phyloP scores from a whole-genome alignment of 805 yeast genomes.

The Saturnispora mendoncae region DNA sequence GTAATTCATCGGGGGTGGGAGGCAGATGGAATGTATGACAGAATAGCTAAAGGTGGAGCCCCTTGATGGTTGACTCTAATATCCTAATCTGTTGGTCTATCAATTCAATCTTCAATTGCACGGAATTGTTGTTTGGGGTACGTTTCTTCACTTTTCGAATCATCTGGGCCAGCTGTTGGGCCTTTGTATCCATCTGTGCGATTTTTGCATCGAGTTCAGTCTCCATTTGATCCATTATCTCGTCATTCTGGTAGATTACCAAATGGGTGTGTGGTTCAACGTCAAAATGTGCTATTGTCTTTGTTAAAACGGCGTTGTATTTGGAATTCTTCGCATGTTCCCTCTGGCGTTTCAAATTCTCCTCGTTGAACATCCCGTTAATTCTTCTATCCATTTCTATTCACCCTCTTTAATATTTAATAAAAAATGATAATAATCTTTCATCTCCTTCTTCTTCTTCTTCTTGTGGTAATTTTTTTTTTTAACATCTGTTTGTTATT shows the following conservation, averaged over 20 bases:
- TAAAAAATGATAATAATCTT: no score
- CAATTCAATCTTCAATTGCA: constrained; percentile 36
- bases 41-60: constrained; percentile 25
- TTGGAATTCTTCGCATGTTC: constrained; percentile 6
- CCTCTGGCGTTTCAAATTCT: constrained; percentile 4
- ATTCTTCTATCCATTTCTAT: constrained; percentile 5
- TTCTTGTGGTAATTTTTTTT: no score
- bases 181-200: constrained; percentile 13
- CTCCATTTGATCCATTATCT: constrained; percentile 20
- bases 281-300: constrained; percentile 8
- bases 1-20: constrained; percentile 83
- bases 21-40: constrained; percentile 50
- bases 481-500: no score
- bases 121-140: constrained; percentile 37
- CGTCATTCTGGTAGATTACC: constrained; percentile 24
- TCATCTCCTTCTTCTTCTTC: no score
- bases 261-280: constrained; percentile 7
- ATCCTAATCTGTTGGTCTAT: constrained; percentile 67
- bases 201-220: constrained; percentile 15
- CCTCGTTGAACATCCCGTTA: constrained; percentile 6
- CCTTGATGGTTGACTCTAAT: constrained; percentile 45
- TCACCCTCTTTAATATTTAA: no score
- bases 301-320: constrained; percentile 7
- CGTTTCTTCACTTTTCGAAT: not conserved
- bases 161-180: constrained; percentile 3